phyloP scores from a whole-genome alignment of 345 rosid genomes.

The Salix udensis region DNA sequence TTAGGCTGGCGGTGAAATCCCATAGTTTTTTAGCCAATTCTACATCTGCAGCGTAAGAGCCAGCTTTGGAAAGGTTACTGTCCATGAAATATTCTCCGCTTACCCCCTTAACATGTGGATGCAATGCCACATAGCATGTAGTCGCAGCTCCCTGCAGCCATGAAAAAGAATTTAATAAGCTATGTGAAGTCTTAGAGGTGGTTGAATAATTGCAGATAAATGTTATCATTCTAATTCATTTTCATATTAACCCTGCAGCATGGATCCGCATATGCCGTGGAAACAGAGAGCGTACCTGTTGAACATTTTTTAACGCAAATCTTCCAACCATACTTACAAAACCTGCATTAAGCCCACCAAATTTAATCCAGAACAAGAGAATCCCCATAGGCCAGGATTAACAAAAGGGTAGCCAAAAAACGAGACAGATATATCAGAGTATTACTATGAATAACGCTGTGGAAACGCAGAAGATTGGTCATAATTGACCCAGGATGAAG shows the following conservation, averaged over 20 bases:
- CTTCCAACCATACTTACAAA: not conserved
- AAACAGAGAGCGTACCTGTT: slow-evolving; percentile 43
- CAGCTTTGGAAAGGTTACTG: slow-evolving; percentile 43
- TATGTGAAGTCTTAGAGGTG: not conserved
- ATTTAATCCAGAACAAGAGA: not conserved
- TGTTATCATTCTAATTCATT: not conserved
- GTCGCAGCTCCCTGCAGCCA: slow-evolving; percentile 75
- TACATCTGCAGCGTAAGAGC: slow-evolving; percentile 39
- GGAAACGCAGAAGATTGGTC: slow-evolving; percentile 51
- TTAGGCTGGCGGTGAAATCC: slow-evolving; percentile 62
- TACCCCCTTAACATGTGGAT: slow-evolving; percentile 62
- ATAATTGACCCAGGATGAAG: slow-evolving; percentile 64
- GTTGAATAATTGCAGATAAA: not conserved
- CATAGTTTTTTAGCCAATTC: slow-evolving; percentile 56
- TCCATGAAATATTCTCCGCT: slow-evolving; percentile 61
- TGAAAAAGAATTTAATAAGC: not conserved
- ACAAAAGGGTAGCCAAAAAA: not conserved
- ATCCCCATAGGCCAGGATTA: not conserved
- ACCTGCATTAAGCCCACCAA: not conserved
- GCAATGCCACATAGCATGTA: slow-evolving; percentile 69
- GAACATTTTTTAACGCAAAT: slow-evolving; percentile 41
- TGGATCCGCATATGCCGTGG: not conserved
- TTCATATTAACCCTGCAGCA: not conserved
- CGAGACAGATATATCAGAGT: not conserved
- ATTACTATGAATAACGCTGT: slow-evolving; percentile 39